A percentile compares a stretch with the other conserved stretches of the same genome.
Conservation (phyloP, 2,329 filamentous ascomycete species). For the Fusarium liriodendri region DNA sequence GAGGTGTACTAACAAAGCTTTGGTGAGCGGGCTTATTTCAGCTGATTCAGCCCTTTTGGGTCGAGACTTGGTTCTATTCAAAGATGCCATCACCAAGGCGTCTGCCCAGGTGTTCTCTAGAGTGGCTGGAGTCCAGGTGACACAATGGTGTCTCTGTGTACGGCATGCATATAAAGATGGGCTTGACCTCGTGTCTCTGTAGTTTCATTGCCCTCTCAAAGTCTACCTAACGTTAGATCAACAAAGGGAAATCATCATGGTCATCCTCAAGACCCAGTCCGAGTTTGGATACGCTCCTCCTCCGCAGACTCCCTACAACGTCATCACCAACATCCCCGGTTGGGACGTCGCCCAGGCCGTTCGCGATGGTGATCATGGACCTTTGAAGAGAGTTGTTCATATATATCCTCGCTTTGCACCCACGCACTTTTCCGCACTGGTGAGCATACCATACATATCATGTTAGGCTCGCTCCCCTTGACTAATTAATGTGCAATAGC, state of each 20-base stretch:
- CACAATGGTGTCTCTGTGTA: not conserved
- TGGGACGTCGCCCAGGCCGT: conserved; percentile 55
- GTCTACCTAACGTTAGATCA: not conserved
- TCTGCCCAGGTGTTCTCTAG: not conserved
- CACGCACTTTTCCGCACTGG: conserved; percentile 49
- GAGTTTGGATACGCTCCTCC: conserved; percentile 59
- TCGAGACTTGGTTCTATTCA: not conserved
- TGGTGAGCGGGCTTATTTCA: not conserved
- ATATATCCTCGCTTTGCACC: conserved; percentile 62
- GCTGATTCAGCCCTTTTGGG: not conserved
- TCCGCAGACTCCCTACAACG: conserved; percentile 58
- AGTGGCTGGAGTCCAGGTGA: not conserved
- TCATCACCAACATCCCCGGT: conserved; percentile 58
- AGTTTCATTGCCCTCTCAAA: not conserved
- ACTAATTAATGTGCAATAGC: conserved; percentile 39
- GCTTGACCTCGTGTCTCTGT: not conserved
- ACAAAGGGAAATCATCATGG: conserved; percentile 41
- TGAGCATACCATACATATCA: conserved; percentile 24
- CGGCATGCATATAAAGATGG: not conserved
- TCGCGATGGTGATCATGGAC: conserved; percentile 53
- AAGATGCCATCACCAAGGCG: not conserved
- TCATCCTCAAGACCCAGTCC: conserved; percentile 52
- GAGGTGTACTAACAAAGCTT: not conserved
- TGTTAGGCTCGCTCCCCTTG: too few relatives aligned
- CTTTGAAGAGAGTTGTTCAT: conserved; percentile 51